Evolutionary conservation across 257 asterid genomes (phyloP).

Genomic region (Forsythia suspensa): DNA sequence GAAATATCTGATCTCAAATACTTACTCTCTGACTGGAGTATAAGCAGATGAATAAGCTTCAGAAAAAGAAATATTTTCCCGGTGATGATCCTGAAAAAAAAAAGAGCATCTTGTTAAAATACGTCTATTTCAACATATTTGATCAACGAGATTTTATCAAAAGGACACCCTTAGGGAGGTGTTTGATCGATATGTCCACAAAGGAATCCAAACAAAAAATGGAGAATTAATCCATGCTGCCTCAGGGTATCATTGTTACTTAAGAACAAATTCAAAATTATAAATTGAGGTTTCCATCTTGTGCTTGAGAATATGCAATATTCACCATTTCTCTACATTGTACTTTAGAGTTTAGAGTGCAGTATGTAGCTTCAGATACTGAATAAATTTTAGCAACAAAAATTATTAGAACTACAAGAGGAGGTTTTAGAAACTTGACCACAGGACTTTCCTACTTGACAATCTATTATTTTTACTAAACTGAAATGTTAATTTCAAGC

Average conservation of each 20-base stretch:
- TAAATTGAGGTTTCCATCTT: not conserved
- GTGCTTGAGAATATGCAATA: constrained; percentile 4
- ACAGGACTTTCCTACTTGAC: not conserved
- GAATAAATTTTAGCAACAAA: not conserved
- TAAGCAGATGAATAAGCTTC: constrained; percentile 32
- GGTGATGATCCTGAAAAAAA: constrained; percentile 27
- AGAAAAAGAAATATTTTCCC: constrained; percentile 33
- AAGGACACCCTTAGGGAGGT: not conserved
- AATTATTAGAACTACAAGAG: not conserved
- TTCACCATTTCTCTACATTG: no score
- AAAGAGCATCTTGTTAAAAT: constrained; percentile 17
- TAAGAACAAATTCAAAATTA: not conserved
- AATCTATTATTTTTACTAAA: not conserved
- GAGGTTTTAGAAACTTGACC: not conserved
- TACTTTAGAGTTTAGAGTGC: no score
- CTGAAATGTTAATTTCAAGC: not conserved
- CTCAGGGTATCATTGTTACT: not conserved
- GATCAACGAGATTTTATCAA: not conserved
- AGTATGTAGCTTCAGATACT: not conserved
- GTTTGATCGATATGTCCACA: not conserved
- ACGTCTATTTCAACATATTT: constrained; percentile 3
- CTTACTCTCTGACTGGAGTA: constrained; percentile 84
- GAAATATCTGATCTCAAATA: not conserved
- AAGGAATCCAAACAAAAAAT: not conserved
- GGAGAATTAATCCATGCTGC: not conserved